Percentiles rank a stretch among this genome's conserved stretches.
phyloP scores from a whole-genome alignment of 1,139 yeast species.

The Lodderomyces jiufengensis region DNA sequence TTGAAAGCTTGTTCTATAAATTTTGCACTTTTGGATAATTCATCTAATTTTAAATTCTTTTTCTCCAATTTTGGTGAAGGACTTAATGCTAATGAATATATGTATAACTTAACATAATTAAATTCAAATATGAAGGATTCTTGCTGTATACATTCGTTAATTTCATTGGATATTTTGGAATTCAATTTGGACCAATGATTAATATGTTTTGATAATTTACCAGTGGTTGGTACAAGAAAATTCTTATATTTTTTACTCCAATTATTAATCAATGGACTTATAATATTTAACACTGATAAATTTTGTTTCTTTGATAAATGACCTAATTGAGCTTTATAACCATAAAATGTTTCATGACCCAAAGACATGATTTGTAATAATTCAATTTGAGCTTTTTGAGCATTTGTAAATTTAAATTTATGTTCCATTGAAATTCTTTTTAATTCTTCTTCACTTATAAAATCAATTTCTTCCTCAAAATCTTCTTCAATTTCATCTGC shows the following conservation, averaged over 20 bases:
- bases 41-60: slow-evolving; percentile 52
- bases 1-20: slow-evolving; percentile 79
- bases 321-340: slow-evolving; percentile 56
- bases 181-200: slow-evolving; percentile 32
- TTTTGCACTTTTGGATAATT: slow-evolving; percentile 68
- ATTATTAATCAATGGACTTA: slow-evolving; percentile 71
- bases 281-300: slow-evolving; percentile 64
- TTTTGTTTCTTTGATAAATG: slow-evolving; percentile 59
- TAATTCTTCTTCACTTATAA: slow-evolving; percentile 38
- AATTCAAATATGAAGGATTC: slow-evolving; percentile 79
- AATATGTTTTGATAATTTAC: slow-evolving; percentile 23
- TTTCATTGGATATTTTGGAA: slow-evolving; percentile 36
- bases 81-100: slow-evolving; percentile 78
- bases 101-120: slow-evolving; percentile 77
- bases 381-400: slow-evolving; percentile 77
- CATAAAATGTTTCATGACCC: slow-evolving; percentile 81
- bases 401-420: slow-evolving; percentile 46
- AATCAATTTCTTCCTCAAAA: slow-evolving; percentile 23
- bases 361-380: slow-evolving; percentile 73
- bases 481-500: slow-evolving; percentile 40
- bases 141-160: slow-evolving; percentile 48
- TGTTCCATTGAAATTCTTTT: slow-evolving; percentile 26
- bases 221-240: slow-evolving; percentile 45
- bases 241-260: slow-evolving; percentile 70
- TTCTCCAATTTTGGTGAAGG: slow-evolving; percentile 28